Evolutionary conservation across 768 basidiomycete species (phyloP).

Genomic region (Mrakia gelida): DNA sequence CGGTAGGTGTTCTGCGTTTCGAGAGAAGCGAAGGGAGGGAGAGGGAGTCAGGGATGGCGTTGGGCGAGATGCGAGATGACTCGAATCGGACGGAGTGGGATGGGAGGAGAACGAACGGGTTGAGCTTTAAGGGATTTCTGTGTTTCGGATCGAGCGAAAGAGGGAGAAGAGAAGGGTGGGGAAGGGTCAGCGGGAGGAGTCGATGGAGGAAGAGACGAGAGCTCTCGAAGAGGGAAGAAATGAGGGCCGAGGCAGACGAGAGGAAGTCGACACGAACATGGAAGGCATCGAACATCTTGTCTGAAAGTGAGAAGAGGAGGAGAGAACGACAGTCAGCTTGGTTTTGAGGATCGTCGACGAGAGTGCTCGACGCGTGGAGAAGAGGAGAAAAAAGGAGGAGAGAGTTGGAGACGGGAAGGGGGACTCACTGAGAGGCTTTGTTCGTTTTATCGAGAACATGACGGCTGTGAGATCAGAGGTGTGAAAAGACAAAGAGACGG

Average conservation of each 20-base stretch:
- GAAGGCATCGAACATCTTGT: slow-evolving; percentile 16
- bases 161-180: background rate
- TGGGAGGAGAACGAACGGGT: background rate
- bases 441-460: slow-evolving; percentile 16
- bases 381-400: background rate
- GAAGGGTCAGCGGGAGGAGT: background rate
- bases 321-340: background rate
- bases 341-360: no score
- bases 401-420: background rate
- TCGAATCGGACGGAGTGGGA: no score
- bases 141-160: background rate
- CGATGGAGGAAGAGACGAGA: background rate
- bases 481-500: background rate
- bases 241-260: background rate
- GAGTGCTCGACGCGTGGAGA: no score
- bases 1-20: slow-evolving; percentile 8
- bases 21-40: background rate
- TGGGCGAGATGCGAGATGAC: background rate
- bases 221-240: background rate
- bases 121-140: background rate
- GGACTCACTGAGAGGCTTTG: background rate
- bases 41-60: background rate
- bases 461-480: background rate
- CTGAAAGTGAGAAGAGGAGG: background rate
- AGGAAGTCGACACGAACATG: background rate